Evolutionary conservation across 1,284 basidiomycete species (phyloP), one percentile per base, ranked within the genome.

Genomic region (Paramarasmius palmivorus): DNA sequence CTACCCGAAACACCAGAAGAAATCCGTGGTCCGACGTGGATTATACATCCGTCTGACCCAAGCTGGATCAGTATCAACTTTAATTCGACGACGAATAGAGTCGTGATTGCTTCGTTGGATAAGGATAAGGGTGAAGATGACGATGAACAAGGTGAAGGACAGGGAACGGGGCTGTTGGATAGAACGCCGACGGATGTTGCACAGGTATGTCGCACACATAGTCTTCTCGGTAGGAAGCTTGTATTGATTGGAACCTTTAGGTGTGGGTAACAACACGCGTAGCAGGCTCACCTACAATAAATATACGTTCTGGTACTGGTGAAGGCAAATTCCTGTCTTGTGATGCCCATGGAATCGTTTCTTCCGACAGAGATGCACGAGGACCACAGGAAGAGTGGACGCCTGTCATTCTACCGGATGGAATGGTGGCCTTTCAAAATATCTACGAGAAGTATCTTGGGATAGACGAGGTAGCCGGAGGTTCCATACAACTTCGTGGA

Each of bases 331-430:
- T 93, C 66, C 71, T 95, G 45, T 92, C 90, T 15, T 90, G 88
- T 68, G 90, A 94, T 71, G 80, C 86, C 56, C 84, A 92, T 62
- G 92, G 92, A 2, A 70, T 92, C 15, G 87, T 94, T 9, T 83
- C 86, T 57, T 88, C 90, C 36, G 88, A 93, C 63, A 76, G 88
- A 52, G 92, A 92, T 65, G 91, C 91, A 7, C 79, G 92, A 38
- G 92, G 92, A 1, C 86, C 89, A 5, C 90, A 93, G 67, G 92
- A 95, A 67, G 90, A 93, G 67, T 94, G 90, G 90, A 88, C 86
- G 2, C 87, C 89, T 2, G 77, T 90, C 23, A 75, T 91, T 55
- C 69, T 91, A 20, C 81, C 86, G 3, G 86, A 87, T 61, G 88
- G 88, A 42, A 89, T 90, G 87, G 83, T 88, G 41, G 88, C 88